Evolutionary conservation across 495 filamentous ascomycete genomes (phyloP).

Genomic region (Aspergillus sparsus): DNA sequence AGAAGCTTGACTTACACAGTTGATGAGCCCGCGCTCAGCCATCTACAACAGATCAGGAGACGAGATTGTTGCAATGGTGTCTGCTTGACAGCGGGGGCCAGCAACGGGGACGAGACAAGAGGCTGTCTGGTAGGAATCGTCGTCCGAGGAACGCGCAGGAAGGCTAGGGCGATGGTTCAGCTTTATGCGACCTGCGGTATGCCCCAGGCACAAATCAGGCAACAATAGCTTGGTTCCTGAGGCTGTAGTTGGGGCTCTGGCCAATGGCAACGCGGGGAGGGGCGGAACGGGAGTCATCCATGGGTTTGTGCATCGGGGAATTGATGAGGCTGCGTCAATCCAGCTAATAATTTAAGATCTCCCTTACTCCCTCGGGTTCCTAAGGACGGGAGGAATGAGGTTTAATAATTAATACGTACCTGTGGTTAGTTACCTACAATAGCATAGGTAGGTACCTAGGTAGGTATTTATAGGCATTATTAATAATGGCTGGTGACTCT

Average conservation of each 20-base stretch:
- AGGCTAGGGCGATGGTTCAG: constrained; percentile 22
- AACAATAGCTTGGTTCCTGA: constrained; percentile 19
- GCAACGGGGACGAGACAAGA: constrained; percentile 25
- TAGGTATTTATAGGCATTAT: too few relatives aligned
- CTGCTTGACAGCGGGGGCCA: constrained; percentile 19
- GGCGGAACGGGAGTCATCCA: constrained; percentile 15
- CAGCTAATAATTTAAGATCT: too few relatives aligned
- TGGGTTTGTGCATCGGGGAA: constrained; percentile 14
- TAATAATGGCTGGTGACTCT: too few relatives aligned
- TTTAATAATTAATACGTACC: not conserved
- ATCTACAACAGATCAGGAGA: constrained; percentile 23
- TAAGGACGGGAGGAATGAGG: not conserved
- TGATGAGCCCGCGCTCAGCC: constrained; percentile 27
- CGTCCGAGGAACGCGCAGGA: constrained; percentile 43
- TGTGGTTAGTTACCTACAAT: too few relatives aligned
- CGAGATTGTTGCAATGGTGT: constrained; percentile 17
- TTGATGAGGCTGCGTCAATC: not conserved
- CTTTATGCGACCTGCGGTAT: constrained; percentile 11
- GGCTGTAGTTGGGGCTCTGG: not conserved
- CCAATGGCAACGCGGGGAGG: constrained; percentile 8
- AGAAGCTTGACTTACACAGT: constrained; percentile 26
- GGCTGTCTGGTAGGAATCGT: constrained; percentile 30
- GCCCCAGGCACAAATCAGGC: constrained; percentile 33
- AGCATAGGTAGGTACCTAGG: too few relatives aligned
- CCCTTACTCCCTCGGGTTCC: not conserved